phyloP scores from a whole-genome alignment of 495 filamentous ascomycete species.

The Platismatia glauca region DNA sequence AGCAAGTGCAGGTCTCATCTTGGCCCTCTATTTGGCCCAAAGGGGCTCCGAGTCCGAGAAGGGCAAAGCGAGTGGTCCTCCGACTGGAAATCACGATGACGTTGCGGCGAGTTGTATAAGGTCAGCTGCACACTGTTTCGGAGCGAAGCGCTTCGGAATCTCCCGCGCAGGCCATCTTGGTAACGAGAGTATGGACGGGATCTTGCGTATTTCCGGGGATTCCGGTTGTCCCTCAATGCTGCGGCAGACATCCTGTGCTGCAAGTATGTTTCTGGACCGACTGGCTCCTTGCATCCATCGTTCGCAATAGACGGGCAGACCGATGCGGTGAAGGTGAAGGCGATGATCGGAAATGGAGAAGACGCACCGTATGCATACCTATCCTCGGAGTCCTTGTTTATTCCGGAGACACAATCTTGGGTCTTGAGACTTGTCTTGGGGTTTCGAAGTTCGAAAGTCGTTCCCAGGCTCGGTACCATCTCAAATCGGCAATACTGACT shows the following conservation, averaged over 20 bases:
- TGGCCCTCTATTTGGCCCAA: conserved; percentile 1
- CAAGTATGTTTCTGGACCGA: neutral
- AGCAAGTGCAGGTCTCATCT: neutral
- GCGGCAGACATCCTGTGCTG: neutral
- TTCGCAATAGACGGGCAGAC: neutral
- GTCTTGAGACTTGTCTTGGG: too few relatives aligned
- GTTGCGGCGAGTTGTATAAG: neutral
- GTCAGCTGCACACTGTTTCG: neutral
- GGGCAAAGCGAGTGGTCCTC: neutral
- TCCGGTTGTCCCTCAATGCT: neutral
- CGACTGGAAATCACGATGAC: neutral
- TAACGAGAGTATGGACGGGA: too few relatives aligned
- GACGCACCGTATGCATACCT: neutral
- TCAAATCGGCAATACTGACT: too few relatives aligned
- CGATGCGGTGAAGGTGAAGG: neutral
- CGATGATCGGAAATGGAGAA: neutral
- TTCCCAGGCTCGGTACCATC: too few relatives aligned
- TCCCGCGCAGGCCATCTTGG: neutral
- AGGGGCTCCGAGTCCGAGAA: neutral
- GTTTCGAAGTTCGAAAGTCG: too few relatives aligned
- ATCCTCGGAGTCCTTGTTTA: too few relatives aligned
- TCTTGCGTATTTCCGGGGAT: too few relatives aligned
- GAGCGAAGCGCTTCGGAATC: conserved; percentile 5
- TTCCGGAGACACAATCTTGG: too few relatives aligned
- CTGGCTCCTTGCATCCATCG: neutral